A percentile compares a stretch with the other conserved stretches of the same genome.
Evolutionary conservation across 208 protist genomes (phyloP).

Genomic region (Tritrichomonas musculus): DNA sequence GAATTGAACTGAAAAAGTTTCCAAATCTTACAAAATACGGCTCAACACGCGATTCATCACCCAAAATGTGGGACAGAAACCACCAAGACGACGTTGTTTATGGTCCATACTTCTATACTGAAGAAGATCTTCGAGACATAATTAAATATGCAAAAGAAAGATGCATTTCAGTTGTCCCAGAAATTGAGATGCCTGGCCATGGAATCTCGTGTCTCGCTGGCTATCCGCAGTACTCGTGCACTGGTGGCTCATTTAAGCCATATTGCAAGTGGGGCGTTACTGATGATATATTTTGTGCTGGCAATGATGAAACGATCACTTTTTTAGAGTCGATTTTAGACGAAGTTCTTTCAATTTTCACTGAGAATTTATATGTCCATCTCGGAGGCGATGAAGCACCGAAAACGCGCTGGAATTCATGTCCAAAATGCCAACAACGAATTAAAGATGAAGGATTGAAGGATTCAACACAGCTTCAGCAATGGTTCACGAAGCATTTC

Average conservation of each 20-base stretch:
- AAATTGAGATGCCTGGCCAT: conserved; percentile 34
- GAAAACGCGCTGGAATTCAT: not conserved
- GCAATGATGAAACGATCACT: not conserved
- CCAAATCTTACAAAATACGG: not conserved
- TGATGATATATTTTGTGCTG: not conserved
- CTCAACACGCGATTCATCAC: no score
- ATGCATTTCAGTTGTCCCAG: conserved; percentile 23
- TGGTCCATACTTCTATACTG: not conserved
- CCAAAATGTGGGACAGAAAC: no score
- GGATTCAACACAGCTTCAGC: not conserved
- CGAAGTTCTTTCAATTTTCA: not conserved
- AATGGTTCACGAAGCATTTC: not conserved
- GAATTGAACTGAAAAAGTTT: not conserved
- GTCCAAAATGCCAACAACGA: not conserved
- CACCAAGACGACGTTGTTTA: no score
- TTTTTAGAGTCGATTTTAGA: not conserved
- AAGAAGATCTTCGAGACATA: conserved; percentile 28
- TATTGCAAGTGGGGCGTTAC: not conserved
- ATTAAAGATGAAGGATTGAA: not conserved
- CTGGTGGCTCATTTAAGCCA: not conserved
- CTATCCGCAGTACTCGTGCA: not conserved
- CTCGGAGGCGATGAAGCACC: not conserved
- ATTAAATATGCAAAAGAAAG: conserved; percentile 22
- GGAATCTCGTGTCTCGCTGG: no score
- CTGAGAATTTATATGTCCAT: not conserved